Evolutionary conservation across 1,139 yeast species (phyloP).

Genomic region (Geotrichum australiense): DNA sequence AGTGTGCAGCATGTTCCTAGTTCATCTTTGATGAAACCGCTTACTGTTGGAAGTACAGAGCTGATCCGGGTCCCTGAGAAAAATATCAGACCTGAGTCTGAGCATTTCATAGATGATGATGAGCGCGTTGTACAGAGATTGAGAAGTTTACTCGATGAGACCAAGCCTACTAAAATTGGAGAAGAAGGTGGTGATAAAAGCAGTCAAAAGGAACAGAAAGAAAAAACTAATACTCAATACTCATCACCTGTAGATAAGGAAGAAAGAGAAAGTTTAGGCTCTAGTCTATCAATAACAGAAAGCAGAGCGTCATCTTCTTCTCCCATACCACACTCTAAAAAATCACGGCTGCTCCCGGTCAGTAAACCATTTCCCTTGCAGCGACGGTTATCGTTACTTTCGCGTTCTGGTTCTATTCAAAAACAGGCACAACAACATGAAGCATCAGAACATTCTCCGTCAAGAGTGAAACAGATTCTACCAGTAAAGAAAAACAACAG

Average conservation of each 20-base stretch:
- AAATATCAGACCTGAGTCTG: neutral
- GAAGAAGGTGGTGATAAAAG: too few relatives aligned
- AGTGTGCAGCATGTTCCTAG: neutral
- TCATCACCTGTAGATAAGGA: too few relatives aligned
- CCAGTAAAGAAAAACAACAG: constrained; percentile 11
- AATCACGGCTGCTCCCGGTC: neutral
- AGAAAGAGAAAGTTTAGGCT: too few relatives aligned
- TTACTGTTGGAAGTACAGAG: constrained; percentile 2
- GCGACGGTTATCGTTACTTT: neutral
- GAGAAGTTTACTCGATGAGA: constrained; percentile 12
- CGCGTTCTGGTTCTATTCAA: neutral
- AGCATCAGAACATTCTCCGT: neutral
- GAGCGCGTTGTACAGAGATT: constrained; percentile 19
- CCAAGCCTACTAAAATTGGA: neutral
- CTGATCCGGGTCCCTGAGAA: neutral
- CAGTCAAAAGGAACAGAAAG: too few relatives aligned
- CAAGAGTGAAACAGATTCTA: neutral
- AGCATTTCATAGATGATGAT: constrained; percentile 17
- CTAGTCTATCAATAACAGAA: constrained; percentile 3
- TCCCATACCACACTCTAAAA: neutral
- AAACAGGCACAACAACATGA: neutral
- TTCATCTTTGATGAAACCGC: neutral
- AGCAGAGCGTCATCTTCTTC: neutral
- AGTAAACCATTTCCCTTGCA: neutral
- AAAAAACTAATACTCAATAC: too few relatives aligned